Evolutionary conservation across 2,329 filamentous ascomycete species (phyloP).

Genomic region (Penicillium sp.): DNA sequence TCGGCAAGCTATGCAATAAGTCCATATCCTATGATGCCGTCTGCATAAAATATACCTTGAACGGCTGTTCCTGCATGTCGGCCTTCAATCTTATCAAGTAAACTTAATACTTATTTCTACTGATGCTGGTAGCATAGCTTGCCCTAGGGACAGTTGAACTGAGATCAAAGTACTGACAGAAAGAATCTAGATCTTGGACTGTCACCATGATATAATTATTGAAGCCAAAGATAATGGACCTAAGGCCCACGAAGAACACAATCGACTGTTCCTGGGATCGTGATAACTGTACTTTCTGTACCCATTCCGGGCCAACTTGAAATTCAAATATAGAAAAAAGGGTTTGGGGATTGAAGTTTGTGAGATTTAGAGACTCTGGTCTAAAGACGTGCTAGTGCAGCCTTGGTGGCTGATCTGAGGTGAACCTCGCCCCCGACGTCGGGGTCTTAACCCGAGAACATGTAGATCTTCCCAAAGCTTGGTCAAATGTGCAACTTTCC

Average conservation of each 20-base stretch:
- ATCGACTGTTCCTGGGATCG: background rate
- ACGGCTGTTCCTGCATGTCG: background rate
- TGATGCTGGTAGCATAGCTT: background rate
- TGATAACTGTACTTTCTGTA: too few relatives aligned
- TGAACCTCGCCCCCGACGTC: too few relatives aligned
- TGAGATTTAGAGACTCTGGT: too few relatives aligned
- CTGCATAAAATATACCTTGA: background rate
- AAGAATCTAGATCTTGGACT: constrained; percentile 20
- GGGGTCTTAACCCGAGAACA: too few relatives aligned
- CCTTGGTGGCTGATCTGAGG: too few relatives aligned
- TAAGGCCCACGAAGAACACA: constrained; percentile 21
- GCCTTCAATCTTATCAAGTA: background rate
- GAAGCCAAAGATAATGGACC: constrained; percentile 27
- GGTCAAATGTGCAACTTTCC: too few relatives aligned
- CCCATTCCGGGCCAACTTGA: too few relatives aligned
- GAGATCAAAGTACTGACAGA: constrained; percentile 22
- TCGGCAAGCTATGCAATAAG: background rate
- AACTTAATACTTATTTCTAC: background rate
- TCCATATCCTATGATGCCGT: background rate
- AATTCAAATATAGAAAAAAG: too few relatives aligned
- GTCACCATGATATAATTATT: constrained; percentile 23
- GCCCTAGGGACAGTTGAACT: background rate
- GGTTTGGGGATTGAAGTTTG: too few relatives aligned
- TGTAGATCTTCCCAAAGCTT: too few relatives aligned
- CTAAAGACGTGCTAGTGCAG: too few relatives aligned